Evolutionary conservation across 1,284 basidiomycete genomes (phyloP).

Genomic region (Bondarzewia mesenterica): DNA sequence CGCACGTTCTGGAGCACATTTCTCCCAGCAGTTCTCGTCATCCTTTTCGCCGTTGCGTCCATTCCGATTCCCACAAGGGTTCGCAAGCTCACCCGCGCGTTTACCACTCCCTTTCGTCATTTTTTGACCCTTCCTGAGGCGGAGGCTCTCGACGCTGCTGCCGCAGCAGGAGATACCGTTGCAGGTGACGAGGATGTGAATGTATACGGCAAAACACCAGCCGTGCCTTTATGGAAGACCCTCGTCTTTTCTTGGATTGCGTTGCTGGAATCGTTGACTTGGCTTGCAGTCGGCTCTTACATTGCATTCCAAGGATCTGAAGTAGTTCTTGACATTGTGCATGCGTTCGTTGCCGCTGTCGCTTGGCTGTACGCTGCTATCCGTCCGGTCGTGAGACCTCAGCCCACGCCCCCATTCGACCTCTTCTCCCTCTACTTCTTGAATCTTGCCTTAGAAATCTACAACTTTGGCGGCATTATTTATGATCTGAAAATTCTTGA

Average conservation of each 20-base stretch:
- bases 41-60: constrained; percentile 33
- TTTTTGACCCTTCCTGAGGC: constrained; percentile 56
- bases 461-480: constrained; percentile 40
- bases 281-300: constrained; percentile 43
- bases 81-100: constrained; percentile 17
- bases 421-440: constrained; percentile 43
- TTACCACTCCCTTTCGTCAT: constrained; percentile 32
- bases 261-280: constrained; percentile 39
- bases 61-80: constrained; percentile 24
- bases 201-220: constrained; percentile 8
- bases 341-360: constrained; percentile 33
- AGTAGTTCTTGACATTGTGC: constrained; percentile 22
- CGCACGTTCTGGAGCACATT: constrained; percentile 50
- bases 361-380: constrained; percentile 52
- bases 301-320: constrained; percentile 21
- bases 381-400: constrained; percentile 31
- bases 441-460: constrained; percentile 30
- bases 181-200: constrained; percentile 15
- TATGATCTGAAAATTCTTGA: constrained; percentile 36
- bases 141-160: constrained; percentile 34
- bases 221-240: constrained; percentile 47
- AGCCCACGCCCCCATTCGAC: constrained; percentile 41
- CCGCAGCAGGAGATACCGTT: constrained; percentile 4
- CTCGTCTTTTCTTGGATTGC: constrained; percentile 41
- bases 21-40: constrained; percentile 40